These are phyloP conservation scores for Populus deltoides DNA, from an alignment of 345 rosid genomes.

Conservation along the genomic window DNA sequence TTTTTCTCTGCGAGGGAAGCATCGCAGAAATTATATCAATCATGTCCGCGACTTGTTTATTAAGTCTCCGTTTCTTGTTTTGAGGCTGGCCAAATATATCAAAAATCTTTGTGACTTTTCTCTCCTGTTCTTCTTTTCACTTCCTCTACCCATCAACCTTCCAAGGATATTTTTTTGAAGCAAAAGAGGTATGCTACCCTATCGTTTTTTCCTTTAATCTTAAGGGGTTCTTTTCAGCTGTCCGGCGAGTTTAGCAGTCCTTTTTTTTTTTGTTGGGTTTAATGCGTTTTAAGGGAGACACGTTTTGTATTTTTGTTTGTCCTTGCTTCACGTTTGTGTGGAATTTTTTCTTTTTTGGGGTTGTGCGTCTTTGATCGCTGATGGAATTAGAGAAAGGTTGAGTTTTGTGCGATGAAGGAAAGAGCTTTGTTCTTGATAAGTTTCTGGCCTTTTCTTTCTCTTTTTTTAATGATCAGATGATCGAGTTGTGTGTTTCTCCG, in stretches of 20 bases:
- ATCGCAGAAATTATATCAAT: neutral
- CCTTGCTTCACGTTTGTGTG: neutral
- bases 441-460: neutral
- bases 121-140: neutral
- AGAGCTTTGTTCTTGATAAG: neutral
- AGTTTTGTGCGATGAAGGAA: neutral
- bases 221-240: neutral
- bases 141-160: neutral
- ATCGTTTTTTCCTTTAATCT: neutral
- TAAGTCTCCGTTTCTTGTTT: neutral
- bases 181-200: neutral
- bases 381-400: neutral
- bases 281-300: neutral
- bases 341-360: neutral
- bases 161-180: neutral
- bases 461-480: neutral
- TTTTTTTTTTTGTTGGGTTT: neutral
- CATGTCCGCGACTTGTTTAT: neutral
- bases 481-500: neutral
- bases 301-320: neutral
- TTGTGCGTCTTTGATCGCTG: neutral
- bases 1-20: conserved; percentile 2
- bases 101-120: neutral
- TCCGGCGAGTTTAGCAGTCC: neutral
- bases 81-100: neutral